Percentiles rank a stretch among this genome's conserved stretches.
Evolutionary conservation across 768 basidiomycete genomes (phyloP).

Genomic region (Glaciozyma martinii): DNA sequence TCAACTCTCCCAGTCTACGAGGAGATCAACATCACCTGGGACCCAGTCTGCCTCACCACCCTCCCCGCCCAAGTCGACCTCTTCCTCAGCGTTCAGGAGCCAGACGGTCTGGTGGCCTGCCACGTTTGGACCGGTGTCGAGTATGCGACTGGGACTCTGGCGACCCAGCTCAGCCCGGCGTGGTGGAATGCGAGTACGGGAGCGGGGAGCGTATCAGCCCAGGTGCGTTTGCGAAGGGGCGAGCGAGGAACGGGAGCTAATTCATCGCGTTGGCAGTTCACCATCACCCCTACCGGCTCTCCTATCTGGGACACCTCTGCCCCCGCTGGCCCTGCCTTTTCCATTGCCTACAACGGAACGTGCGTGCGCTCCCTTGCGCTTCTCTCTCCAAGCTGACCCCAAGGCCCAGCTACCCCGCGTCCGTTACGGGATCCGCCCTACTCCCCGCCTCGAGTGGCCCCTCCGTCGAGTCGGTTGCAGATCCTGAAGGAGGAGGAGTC

Average conservation of each 20-base stretch:
- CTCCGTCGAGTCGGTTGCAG: slow-evolving; percentile 25
- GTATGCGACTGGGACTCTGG: slow-evolving; percentile 15
- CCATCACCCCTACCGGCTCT: slow-evolving; percentile 16
- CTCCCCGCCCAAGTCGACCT: slow-evolving; percentile 8
- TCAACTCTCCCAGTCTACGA: slow-evolving; percentile 22
- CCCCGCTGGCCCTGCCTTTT: slow-evolving; percentile 19
- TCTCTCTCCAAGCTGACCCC: not conserved
- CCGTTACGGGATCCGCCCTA: slow-evolving; percentile 11
- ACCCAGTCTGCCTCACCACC: slow-evolving; percentile 12
- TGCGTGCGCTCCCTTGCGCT: not conserved
- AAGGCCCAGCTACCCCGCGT: slow-evolving; percentile 21
- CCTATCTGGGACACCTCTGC: slow-evolving; percentile 28
- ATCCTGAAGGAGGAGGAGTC: not conserved
- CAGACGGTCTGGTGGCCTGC: slow-evolving; percentile 6
- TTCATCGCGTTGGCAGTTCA: slow-evolving; percentile 9
- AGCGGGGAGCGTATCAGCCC: slow-evolving; percentile 21
- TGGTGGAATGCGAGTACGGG: slow-evolving; percentile 30
- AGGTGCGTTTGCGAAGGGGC: slow-evolving; percentile 3
- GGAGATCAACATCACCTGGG: slow-evolving; percentile 17
- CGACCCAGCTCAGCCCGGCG: slow-evolving; percentile 20
- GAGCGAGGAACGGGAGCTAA: not conserved
- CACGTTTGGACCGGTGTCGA: slow-evolving; percentile 22
- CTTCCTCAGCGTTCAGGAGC: slow-evolving; percentile 18
- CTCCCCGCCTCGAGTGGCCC: slow-evolving; percentile 15
- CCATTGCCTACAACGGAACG: slow-evolving; percentile 30